Conservation (phyloP, 2,329 filamentous ascomycete genomes). For the Epichloe scottii region DNA sequence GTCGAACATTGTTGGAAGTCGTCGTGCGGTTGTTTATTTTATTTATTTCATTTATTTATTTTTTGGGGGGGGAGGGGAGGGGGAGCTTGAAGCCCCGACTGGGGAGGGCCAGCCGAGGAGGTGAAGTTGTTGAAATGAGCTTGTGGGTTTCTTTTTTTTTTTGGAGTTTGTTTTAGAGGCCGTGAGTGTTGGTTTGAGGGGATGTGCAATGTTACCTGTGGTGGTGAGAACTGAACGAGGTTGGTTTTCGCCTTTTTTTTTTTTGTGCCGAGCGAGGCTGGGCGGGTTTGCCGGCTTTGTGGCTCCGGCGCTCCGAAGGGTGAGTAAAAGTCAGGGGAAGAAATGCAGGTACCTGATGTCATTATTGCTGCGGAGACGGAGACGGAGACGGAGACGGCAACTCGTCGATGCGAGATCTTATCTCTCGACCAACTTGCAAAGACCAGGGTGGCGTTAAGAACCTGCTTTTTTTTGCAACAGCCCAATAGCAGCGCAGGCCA, state of each 20-base stretch:
- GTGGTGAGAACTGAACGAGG: background rate
- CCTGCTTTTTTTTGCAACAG: background rate
- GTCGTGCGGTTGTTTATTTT: too few species aligned
- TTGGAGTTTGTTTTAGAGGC: too few species aligned
- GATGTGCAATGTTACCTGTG: background rate
- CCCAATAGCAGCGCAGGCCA: background rate
- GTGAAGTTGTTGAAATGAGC: background rate
- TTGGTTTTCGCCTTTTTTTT: background rate
- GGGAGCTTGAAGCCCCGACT: background rate
- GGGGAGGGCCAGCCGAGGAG: background rate
- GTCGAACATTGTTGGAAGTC: conserved; percentile 18
- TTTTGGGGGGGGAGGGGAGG: background rate
- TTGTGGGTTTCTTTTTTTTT: too few species aligned
- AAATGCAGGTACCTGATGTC: too few species aligned
- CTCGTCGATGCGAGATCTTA: too few species aligned
- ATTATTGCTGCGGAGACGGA: too few species aligned
- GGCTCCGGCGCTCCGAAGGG: background rate
- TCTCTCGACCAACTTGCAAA: too few species aligned
- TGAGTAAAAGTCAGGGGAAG: too few species aligned
- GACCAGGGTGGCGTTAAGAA: too few species aligned
- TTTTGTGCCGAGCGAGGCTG: background rate
- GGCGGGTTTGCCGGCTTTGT: background rate
- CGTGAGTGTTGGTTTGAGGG: too few species aligned
- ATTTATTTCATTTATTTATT: too few species aligned
- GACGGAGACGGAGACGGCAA: too few species aligned